Percentiles rank a stretch among this genome's conserved stretches.
Evolutionary conservation across 768 basidiomycete genomes (phyloP).

Genomic region (Gloeostereum incarnatum): DNA sequence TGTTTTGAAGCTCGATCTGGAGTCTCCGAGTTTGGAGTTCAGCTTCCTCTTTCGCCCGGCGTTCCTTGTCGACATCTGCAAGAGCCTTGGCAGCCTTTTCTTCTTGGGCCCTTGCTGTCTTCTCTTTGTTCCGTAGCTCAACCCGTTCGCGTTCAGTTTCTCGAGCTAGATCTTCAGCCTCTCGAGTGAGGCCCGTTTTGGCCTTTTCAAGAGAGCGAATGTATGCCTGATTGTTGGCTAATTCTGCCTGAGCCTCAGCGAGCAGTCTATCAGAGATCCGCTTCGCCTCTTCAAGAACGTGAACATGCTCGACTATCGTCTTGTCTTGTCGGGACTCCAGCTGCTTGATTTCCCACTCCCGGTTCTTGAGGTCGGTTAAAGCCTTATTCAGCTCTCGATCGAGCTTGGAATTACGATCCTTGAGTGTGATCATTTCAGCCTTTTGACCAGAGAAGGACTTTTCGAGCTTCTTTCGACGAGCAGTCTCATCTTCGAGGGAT

Average conservation of each 20-base stretch:
- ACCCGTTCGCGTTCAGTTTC: conserved; percentile 65
- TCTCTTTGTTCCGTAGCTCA: conserved; percentile 61
- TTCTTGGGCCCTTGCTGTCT: conserved; percentile 51
- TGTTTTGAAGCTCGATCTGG: conserved; percentile 49
- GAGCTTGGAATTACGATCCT: conserved; percentile 61
- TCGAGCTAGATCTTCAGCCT: conserved; percentile 74
- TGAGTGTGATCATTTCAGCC: conserved; percentile 56
- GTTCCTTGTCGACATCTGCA: conserved; percentile 58
- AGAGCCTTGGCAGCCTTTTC: conserved; percentile 47
- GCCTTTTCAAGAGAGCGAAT: conserved; percentile 86
- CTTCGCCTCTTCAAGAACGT: conserved; percentile 94
- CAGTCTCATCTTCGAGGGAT: conserved; percentile 65
- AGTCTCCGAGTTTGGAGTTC: conserved; percentile 53
- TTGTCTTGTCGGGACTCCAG: conserved; percentile 86
- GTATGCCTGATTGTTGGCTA: conserved; percentile 63
- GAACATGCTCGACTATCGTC: conserved; percentile 97
- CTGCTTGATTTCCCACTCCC: conserved; percentile 83
- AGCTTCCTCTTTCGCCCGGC: conserved; percentile 52
- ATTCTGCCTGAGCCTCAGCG: conserved; percentile 67
- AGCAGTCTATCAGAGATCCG: conserved; percentile 89
- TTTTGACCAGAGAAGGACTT: conserved; percentile 52
- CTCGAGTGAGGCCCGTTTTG: conserved; percentile 60
- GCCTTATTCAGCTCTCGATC: conserved; percentile 78
- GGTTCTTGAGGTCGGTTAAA: conserved; percentile 67
- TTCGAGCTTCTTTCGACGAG: conserved; percentile 71